Evolutionary conservation across 2,329 filamentous ascomycete species (phyloP).

Genomic region (Paecilomyces sp.): DNA sequence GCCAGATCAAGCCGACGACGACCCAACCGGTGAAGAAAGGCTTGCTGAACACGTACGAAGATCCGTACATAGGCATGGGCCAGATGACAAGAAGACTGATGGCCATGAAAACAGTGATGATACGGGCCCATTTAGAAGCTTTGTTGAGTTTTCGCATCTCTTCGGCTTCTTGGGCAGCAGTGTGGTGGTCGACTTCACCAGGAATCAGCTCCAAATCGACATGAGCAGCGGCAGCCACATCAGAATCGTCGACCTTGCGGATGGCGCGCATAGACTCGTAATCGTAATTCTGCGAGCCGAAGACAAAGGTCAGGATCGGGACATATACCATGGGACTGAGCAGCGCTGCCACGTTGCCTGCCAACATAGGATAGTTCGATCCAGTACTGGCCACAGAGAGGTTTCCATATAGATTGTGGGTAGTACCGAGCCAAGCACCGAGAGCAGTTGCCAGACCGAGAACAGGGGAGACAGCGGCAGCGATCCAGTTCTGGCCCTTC

Average conservation of each 20-base stretch:
- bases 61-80: conserved; percentile 89
- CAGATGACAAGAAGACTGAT: conserved; percentile 71
- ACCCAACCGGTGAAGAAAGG: conserved; percentile 80
- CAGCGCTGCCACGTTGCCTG: conserved; percentile 76
- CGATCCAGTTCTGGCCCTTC: conserved; percentile 70
- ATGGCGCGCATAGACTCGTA: conserved; percentile 79
- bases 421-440: conserved; percentile 71
- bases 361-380: conserved; percentile 81
- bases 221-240: conserved; percentile 57
- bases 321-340: conserved; percentile 70
- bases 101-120: conserved; percentile 57
- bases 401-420: conserved; percentile 60
- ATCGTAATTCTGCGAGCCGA: conserved; percentile 72
- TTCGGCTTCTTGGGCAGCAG: conserved; percentile 31
- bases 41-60: conserved; percentile 72
- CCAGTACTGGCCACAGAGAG: conserved; percentile 71
- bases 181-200: conserved; percentile 37
- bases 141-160: conserved; percentile 40
- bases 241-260: conserved; percentile 69
- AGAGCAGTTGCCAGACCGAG: conserved; percentile 63
- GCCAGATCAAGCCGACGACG: conserved; percentile 69
- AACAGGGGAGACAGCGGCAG: conserved; percentile 62
- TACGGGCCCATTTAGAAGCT: conserved; percentile 49
- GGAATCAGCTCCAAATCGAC: conserved; percentile 60
- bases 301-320: conserved; percentile 64